Evolutionary conservation across 768 basidiomycete species (phyloP).

Genomic region (Crassisporium funariophilum): DNA sequence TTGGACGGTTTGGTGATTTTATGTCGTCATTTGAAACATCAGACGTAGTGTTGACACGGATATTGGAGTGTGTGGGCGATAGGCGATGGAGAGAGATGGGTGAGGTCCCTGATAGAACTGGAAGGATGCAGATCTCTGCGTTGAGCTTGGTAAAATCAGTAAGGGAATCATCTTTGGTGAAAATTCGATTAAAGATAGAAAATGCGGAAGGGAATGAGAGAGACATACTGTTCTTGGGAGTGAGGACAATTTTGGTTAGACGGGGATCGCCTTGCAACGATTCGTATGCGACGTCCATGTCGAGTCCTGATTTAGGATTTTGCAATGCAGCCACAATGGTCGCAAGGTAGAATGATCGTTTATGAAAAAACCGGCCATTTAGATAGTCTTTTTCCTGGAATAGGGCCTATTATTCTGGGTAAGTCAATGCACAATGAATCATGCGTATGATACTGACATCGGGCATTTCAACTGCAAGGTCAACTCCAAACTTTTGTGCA

Average conservation of each 20-base stretch:
- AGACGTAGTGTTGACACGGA: constrained; percentile 27
- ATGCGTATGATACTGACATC: constrained; percentile 46
- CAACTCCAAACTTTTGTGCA: constrained; percentile 65
- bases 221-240: constrained; percentile 51
- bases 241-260: constrained; percentile 63
- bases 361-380: constrained; percentile 88
- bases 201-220: constrained; percentile 19
- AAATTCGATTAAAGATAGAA: constrained; percentile 21
- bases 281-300: constrained; percentile 63
- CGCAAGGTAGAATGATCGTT: constrained; percentile 88
- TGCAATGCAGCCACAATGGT: constrained; percentile 66
- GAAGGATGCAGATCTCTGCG: constrained; percentile 73
- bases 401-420: constrained; percentile 45
- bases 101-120: constrained; percentile 57
- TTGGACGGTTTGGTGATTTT: constrained; percentile 42
- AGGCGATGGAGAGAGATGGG: constrained; percentile 70
- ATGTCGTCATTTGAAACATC: constrained; percentile 20
- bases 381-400: constrained; percentile 97
- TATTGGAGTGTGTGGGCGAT: constrained; percentile 74
- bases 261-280: constrained; percentile 64
- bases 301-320: constrained; percentile 43
- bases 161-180: constrained; percentile 45
- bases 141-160: constrained; percentile 69
- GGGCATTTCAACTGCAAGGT: constrained; percentile 88
- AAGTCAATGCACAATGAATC: neutral